Base-by-base conservation (phyloP, 495 filamentous ascomycete species). In the Penicillium flavigenum region DNA sequence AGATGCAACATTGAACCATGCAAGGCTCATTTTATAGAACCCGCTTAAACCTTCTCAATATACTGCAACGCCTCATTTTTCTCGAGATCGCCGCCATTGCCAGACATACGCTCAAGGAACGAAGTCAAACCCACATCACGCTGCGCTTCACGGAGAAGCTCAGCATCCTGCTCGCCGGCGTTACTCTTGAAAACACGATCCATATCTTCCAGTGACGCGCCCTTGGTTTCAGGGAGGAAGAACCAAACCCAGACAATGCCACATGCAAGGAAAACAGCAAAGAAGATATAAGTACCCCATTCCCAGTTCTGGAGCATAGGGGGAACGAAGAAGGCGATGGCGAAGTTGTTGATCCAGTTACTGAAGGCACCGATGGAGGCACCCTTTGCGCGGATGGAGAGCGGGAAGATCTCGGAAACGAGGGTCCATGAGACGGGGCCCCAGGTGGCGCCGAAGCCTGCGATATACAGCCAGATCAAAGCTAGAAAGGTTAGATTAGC, bases 201-300 rank as follows among this genome's bases (percentile, higher is more conserved):
- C 63, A 89, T 79, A 67, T 89, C 87, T 70, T 91, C 87, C 16
- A 89, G 79, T 2, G 80, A 82, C 64, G 88, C 86, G 34, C 81
- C 77, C 56, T 81, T 85, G 4, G 87, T 89, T 61, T 82, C 78
- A 16, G 76, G 76, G 8, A 80, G 64, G 61, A 78, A 78, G 63
- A 76, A 70, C 57, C 68, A 80, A n/a, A 78, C 72, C 64, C 76
- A 79, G 5, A 69, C 54, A 22, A 74, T 72, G 11, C 75, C 70
- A 10, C 68, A 65, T 20, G 63, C 47, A 22, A 75, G 63, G 54
- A 72, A 71, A 1, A 31, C 65, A 2, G 70, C 72, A 38, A 73
- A 80, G 59, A 82, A 67, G 34, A 81, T 67, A 41, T 80, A 81
- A 2, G 79, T 80, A 5, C 77, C 76, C 76, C 76, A 79, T 29